Evolutionary conservation across 371 early-diverging fungal genomes (phyloP).

Genomic region (Funneliformis caledonium): DNA sequence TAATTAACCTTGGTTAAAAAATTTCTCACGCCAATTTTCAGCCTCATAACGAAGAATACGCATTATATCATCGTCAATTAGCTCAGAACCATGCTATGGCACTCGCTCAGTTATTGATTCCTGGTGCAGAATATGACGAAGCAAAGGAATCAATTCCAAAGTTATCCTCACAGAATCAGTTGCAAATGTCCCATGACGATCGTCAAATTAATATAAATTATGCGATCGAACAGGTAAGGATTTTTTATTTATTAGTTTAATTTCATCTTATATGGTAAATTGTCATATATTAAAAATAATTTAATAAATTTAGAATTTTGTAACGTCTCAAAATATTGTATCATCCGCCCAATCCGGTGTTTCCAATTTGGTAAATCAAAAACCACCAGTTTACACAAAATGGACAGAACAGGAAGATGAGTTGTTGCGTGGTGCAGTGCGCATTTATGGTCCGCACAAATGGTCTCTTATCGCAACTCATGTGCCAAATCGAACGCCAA

Average conservation of each 20-base stretch:
- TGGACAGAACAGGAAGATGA: conserved; percentile 42
- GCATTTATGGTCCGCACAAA: conserved; percentile 57
- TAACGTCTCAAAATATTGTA: not conserved
- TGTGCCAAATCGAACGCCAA: conserved; percentile 67
- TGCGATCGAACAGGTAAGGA: not conserved
- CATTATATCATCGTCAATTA: not conserved
- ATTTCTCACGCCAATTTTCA: not conserved
- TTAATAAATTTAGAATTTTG: not conserved
- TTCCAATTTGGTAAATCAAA: conserved; percentile 30
- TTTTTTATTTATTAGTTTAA: not conserved
- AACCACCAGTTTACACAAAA: conserved; percentile 40
- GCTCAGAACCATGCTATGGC: not conserved
- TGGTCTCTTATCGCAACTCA: conserved; percentile 68
- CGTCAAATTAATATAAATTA: not conserved
- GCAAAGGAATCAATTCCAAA: not conserved
- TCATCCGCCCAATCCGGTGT: not conserved
- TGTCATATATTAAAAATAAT: not conserved
- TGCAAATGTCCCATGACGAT: not conserved
- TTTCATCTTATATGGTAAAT: not conserved
- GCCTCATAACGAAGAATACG: not conserved
- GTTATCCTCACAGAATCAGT: not conserved
- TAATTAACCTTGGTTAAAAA: not conserved
- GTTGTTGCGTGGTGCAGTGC: conserved; percentile 29
- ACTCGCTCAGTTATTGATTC: conserved; percentile 7
- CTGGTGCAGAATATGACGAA: not conserved